A percentile compares a stretch with the other conserved stretches of the same genome.
Evolutionary conservation across 1,284 basidiomycete genomes (phyloP).

Genomic region (Trametes hirsuta): DNA sequence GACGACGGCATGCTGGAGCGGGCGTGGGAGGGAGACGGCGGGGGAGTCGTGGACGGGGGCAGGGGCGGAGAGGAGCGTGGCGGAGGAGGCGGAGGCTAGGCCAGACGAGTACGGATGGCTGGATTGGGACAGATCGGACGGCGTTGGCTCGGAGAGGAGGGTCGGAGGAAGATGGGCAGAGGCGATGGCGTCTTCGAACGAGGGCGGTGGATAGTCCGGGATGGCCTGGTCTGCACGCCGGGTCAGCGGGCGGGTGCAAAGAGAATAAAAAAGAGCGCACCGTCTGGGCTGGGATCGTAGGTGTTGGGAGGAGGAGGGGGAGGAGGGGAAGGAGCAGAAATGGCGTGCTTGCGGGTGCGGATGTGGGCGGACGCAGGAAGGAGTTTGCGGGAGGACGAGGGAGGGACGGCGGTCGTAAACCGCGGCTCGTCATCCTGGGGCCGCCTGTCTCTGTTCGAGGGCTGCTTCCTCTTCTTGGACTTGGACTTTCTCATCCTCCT

Average conservation of each 20-base stretch:
- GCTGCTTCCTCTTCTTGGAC: slow-evolving; percentile 28
- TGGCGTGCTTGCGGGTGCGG: slow-evolving; percentile 30
- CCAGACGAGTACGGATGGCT: slow-evolving; percentile 6
- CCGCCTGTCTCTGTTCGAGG: slow-evolving; percentile 12
- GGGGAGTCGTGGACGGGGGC: slow-evolving; percentile 5
- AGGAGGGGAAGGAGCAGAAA: slow-evolving; percentile 18
- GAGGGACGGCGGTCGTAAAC: slow-evolving; percentile 39
- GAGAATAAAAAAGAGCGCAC: slow-evolving; percentile 15
- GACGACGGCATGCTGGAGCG: not conserved
- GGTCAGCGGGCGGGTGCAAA: not conserved
- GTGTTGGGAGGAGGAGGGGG: slow-evolving; percentile 8
- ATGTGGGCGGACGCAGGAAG: slow-evolving; percentile 31
- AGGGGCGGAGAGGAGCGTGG: slow-evolving; percentile 3
- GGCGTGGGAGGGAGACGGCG: slow-evolving; percentile 10
- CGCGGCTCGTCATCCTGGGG: slow-evolving; percentile 36
- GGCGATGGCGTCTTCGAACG: slow-evolving; percentile 57
- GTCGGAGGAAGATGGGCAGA: slow-evolving; percentile 25
- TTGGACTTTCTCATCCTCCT: slow-evolving; percentile 56
- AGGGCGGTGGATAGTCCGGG: slow-evolving; percentile 61
- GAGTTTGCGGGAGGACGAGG: slow-evolving; percentile 31
- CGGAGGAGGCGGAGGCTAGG: slow-evolving; percentile 5
- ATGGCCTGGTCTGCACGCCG: slow-evolving; percentile 34
- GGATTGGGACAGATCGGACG: slow-evolving; percentile 1
- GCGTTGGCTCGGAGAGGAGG: slow-evolving; percentile 3
- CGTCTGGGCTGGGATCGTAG: slow-evolving; percentile 20